Evolutionary conservation across 176 grass and related monocot genomes (phyloP), one percentile per base, ranked within the genome.

Genomic region (Elaeis guineensis): DNA sequence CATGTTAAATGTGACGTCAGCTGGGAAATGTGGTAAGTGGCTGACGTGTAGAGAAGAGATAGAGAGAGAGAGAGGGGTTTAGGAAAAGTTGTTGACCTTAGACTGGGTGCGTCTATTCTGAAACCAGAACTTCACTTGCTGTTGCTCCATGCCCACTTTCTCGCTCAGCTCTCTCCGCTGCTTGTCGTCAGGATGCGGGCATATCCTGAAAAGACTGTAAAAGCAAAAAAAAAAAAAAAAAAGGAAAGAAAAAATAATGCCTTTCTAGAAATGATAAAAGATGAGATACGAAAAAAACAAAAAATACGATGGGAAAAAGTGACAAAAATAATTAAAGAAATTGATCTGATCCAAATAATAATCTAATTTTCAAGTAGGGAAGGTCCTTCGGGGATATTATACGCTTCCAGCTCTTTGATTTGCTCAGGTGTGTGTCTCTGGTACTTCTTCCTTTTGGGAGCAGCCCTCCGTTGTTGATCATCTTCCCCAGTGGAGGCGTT

Each of bases 91-190:
- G 19, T 24, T 26, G 51, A 77, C 74, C 74, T 69, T 77, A 8
- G 48, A 18, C 39, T 77, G 74, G 15, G 64, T 77, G 39, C 74
- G 51, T 21, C 69, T 77, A 50, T 77, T 77, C 52, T 77, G 74
- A 22, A 77, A 77, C 74, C 74, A 77, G 39, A 77, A 77, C 56
- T 77, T 77, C 23, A 77, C 65, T 48, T 77, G 74, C 11, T 61
- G 55, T 2, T 65, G 65, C 26, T 32, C 21, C 15, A 77, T 16
- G 3, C 57, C 49, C 7, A 77, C 16, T 18, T 77, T 65, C 5
- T 25, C 14, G 16, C 74, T 52, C 0, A 77, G 49, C 7, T 39
- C 58, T 16, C 55, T 77, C 55, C 65, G 61, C 20, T 77, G 74
- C 29, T 54, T 69, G 19, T 77, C 74, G 19, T 77, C 74, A 5